Evolutionary conservation across 345 rosid genomes (phyloP).

Genomic region (Lepidium aucheri): DNA sequence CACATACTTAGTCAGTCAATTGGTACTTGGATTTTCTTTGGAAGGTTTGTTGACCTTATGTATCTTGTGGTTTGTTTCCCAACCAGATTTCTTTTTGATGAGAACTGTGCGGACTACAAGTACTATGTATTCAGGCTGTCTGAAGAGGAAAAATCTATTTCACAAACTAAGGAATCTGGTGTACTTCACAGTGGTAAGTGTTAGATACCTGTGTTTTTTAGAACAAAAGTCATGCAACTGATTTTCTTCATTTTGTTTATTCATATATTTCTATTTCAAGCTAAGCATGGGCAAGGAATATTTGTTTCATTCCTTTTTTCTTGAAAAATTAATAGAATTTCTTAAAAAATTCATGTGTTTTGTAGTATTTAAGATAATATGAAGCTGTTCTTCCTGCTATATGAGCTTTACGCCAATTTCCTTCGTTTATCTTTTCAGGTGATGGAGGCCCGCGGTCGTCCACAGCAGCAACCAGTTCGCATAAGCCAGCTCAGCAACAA

Average conservation of each 20-base stretch:
- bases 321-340: background rate
- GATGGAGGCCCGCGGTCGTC: conserved; percentile 40
- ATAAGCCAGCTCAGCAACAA: conserved; percentile 46
- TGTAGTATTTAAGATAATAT: background rate
- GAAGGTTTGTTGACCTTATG: background rate
- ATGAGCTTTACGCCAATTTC: background rate
- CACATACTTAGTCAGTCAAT: background rate
- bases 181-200: conserved; percentile 41
- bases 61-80: background rate
- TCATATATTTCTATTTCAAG: background rate
- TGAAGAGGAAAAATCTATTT: conserved; percentile 70
- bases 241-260: background rate
- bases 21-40: background rate
- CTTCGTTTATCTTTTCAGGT: conserved; percentile 29
- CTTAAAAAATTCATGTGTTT: background rate
- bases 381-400: background rate
- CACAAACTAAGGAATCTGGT: conserved; percentile 42
- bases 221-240: background rate
- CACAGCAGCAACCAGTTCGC: conserved; percentile 33
- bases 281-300: background rate
- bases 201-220: background rate
- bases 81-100: conserved; percentile 80
- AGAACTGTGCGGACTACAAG: conserved; percentile 74
- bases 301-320: background rate
- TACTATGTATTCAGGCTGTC: conserved; percentile 68